Evolutionary conservation across 768 basidiomycete species (phyloP).

Genomic region (Boletus fagicola): DNA sequence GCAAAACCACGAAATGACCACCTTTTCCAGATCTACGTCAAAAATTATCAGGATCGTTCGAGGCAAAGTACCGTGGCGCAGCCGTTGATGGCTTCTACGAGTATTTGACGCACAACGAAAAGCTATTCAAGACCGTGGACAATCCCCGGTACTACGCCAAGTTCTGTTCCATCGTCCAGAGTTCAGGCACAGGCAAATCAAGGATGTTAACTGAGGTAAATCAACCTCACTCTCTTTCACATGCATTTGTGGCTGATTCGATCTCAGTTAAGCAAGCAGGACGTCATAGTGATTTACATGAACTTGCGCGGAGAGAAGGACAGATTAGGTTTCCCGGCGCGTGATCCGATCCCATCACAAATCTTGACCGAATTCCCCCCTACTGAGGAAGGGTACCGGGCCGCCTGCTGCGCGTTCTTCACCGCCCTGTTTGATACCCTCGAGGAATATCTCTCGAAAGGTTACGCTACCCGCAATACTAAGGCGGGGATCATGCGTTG

Average conservation of each 20-base stretch:
- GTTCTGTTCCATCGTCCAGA: constrained; percentile 8
- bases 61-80: too few species aligned
- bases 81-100: constrained; percentile 3
- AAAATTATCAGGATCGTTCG: too few species aligned
- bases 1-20: too few species aligned
- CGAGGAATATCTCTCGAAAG: background rate
- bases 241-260: background rate
- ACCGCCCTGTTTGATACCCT: constrained; percentile 4
- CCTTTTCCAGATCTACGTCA: too few species aligned
- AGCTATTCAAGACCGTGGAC: background rate
- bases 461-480: background rate
- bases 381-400: background rate
- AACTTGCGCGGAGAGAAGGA: background rate
- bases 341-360: background rate
- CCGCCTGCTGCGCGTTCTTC: constrained; percentile 4
- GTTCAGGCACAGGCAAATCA: constrained; percentile 3
- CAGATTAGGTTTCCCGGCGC: background rate
- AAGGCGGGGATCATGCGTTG: background rate
- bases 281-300: background rate
- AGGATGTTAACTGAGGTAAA: constrained; percentile 5
- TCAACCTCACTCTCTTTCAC: background rate
- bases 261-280: background rate
- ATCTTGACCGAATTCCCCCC: background rate
- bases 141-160: background rate
- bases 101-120: constrained; percentile 6